Evolutionary conservation across 495 filamentous ascomycete genomes (phyloP).

Genomic region (Echria macrotheca): DNA sequence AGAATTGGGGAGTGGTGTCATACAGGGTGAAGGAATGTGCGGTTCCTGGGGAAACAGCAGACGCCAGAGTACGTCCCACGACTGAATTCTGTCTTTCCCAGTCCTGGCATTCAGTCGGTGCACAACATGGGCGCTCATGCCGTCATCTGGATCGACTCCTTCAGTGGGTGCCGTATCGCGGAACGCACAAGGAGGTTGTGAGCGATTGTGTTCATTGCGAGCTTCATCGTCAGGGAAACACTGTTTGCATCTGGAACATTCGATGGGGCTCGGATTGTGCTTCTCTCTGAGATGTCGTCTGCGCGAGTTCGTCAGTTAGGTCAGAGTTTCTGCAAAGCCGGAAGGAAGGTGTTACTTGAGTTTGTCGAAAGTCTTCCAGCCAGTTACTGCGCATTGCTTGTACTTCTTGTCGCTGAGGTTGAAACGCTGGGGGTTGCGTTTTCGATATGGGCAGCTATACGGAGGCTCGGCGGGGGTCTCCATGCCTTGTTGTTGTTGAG

Average conservation of each 20-base stretch:
- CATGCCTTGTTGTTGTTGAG: neutral
- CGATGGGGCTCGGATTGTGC: neutral
- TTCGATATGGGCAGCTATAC: slow-evolving; percentile 5
- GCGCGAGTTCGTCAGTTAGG: neutral
- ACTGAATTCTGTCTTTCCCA: neutral
- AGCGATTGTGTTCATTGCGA: neutral
- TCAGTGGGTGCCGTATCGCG: neutral
- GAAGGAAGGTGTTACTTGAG: slow-evolving; percentile 1
- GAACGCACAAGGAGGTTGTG: neutral
- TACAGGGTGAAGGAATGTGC: neutral
- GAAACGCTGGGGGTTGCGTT: slow-evolving; percentile 7
- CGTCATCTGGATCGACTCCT: slow-evolving; percentile 1
- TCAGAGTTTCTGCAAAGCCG: neutral
- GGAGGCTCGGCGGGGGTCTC: neutral
- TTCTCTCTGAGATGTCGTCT: slow-evolving; percentile 5
- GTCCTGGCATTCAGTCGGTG: slow-evolving; percentile 1
- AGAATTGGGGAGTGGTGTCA: neutral
- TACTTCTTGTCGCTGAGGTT: neutral
- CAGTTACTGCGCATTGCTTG: slow-evolving; percentile 4
- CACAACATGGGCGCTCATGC: neutral
- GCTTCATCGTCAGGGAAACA: neutral
- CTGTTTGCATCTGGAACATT: slow-evolving; percentile 1
- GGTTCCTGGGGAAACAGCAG: neutral
- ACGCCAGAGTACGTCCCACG: neutral
- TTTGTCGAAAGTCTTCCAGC: neutral